Evolutionary conservation across 331 rosid genomes (phyloP), one percentile per base, ranked within the genome.

Genomic region (Erythrophleum ivorense): DNA sequence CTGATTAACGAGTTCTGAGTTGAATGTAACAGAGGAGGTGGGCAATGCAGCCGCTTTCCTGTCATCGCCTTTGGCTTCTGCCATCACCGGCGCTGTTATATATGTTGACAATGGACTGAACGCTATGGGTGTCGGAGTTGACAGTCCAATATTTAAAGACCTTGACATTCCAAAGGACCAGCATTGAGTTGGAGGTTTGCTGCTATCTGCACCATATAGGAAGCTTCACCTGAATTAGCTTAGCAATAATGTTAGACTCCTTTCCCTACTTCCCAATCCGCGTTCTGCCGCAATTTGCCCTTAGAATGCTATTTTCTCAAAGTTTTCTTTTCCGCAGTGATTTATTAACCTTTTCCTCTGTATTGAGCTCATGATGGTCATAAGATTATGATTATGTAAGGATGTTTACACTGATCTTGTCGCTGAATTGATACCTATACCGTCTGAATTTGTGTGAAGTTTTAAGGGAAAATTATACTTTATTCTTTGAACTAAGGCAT

Each of bases 31-130:
- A 91, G 95, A 88, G 43, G 93, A 91, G 75, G 89, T 91, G 78
- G 93, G 91, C 54, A 88, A 89, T 78, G 77, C 87, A 9, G 93
- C 95, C 4, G 91, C 95, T 16, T 91, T 91, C 86, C 76, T 91
- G 82, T 85, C 86, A 63, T 91, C 93, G 21, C 93, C 93, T 2
- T 55, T 91, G 89, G 90, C 95, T n/a, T 91, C 95, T 15, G 95
- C 95, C 40, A 88, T 89, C 75, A 89, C 93, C 0, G 95, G 95
- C 10, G 78, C 91, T 6, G 85, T 89, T 33, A 68, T 91, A 29
- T 91, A 89, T 1, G 93, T 89, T 0, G 91, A 91, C 86, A 88
- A 91, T 29, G 93, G 95, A 19, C 83, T 91, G 79, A 90, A 89
- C 1, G 90, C 93, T 2, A 85, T 91, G 95, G 95, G 95, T 2